phyloP scores from a whole-genome alignment of 257 asterid genomes.

The Dorcoceras hygrometricum region DNA sequence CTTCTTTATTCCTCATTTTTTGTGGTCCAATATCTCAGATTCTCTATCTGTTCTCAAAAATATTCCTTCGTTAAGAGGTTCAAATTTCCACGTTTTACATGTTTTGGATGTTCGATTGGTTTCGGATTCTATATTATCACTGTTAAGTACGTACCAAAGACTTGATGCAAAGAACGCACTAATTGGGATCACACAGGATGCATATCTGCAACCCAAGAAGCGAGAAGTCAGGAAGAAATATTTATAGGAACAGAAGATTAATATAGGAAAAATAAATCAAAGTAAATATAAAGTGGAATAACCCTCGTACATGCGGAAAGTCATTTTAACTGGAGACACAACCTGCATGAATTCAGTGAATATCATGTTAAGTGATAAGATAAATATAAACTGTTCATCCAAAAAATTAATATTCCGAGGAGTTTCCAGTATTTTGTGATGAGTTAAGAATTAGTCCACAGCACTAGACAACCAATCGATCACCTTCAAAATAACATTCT shows the following conservation, averaged over 20 bases:
- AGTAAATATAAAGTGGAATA: slow-evolving; percentile 9
- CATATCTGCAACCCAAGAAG: slow-evolving; percentile 50
- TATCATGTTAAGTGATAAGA: neutral
- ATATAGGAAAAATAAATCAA: slow-evolving; percentile 6
- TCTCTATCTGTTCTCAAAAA: slow-evolving; percentile 3
- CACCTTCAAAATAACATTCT: neutral
- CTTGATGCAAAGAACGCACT: slow-evolving; percentile 84
- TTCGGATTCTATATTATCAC: slow-evolving; percentile 3
- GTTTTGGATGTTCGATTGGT: neutral
- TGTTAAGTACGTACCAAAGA: slow-evolving; percentile 54
- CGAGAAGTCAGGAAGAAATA: neutral
- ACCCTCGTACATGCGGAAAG: slow-evolving; percentile 64
- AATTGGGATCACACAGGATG: slow-evolving; percentile 67
- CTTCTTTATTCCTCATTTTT: slow-evolving; percentile 12
- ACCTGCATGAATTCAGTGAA: slow-evolving; percentile 46
- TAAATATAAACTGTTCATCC: neutral
- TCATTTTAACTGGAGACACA: slow-evolving; percentile 83
- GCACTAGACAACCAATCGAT: slow-evolving; percentile 3
- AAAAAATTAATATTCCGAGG: neutral
- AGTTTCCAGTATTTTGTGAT: neutral
- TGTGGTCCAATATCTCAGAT: neutral
- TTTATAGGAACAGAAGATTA: slow-evolving; percentile 3
- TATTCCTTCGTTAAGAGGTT: neutral
- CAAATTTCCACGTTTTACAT: neutral
- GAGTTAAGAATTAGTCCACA: slow-evolving; percentile 3